phyloP scores from a whole-genome alignment of 140 eudicot species.

The Bidens hawaiensis region DNA sequence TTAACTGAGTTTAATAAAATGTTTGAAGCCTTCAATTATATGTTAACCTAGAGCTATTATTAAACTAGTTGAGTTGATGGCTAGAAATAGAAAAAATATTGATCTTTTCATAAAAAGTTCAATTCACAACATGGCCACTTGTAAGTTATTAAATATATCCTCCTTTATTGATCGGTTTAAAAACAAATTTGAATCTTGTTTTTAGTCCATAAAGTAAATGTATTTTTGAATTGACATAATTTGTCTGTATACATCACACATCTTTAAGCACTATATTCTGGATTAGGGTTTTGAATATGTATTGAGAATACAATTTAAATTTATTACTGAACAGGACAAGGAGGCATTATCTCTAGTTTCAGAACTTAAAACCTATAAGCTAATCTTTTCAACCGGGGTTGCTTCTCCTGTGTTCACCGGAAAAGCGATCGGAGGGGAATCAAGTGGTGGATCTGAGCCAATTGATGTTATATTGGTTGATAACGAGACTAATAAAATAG shows the following conservation, averaged over 20 bases:
- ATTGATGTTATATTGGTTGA: slow-evolving; percentile 1
- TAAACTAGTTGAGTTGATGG: no score
- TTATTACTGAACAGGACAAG: not conserved
- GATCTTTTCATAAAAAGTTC: no score
- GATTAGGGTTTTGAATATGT: not conserved
- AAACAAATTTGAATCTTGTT: not conserved
- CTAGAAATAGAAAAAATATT: no score
- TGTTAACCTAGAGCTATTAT: no score
- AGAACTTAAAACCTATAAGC: slow-evolving; percentile 8
- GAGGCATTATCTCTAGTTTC: not conserved
- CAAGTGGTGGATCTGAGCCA: not conserved
- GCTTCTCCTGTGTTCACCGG: slow-evolving; percentile 6
- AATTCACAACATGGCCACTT: not conserved
- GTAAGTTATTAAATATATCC: not conserved
- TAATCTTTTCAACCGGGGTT: not conserved
- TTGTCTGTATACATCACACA: not conserved
- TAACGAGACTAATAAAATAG: not conserved
- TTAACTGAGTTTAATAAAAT: no score
- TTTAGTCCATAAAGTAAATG: not conserved
- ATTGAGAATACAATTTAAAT: not conserved
- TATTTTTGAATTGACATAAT: not conserved
- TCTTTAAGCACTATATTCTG: not conserved
- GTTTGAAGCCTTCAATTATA: no score
- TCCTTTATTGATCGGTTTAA: not conserved
- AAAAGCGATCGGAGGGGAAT: not conserved